phyloP scores from a whole-genome alignment of 2,329 filamentous ascomycete genomes.

The Davidsoniella neocaledoniae region DNA sequence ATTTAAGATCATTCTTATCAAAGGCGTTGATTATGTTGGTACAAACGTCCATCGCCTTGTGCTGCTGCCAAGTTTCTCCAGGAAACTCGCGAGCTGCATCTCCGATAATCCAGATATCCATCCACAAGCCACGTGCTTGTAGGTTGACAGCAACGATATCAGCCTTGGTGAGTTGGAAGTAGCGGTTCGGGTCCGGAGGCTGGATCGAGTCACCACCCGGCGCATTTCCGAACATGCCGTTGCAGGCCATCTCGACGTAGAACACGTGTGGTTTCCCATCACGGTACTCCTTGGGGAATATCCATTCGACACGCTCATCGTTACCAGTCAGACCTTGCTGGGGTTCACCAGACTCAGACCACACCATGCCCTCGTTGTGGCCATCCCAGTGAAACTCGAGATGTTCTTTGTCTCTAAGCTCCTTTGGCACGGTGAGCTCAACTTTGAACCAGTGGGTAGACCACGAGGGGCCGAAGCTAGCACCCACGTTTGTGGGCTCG shows the following conservation, averaged over 20 bases:
- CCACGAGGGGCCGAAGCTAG: slow-evolving; percentile 85
- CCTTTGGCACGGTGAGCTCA: slow-evolving; percentile 55
- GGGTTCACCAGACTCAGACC: slow-evolving; percentile 76
- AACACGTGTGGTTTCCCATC: slow-evolving; percentile 78
- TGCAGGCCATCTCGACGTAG: slow-evolving; percentile 97
- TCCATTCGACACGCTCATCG: slow-evolving; percentile 80
- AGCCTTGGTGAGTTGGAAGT: slow-evolving; percentile 59
- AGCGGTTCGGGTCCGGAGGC: slow-evolving; percentile 70
- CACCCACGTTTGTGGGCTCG: slow-evolving; percentile 54
- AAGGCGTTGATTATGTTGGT: slow-evolving; percentile 86
- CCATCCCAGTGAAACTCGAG: slow-evolving; percentile 97
- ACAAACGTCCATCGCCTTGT: slow-evolving; percentile 65
- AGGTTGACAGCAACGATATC: slow-evolving; percentile 82
- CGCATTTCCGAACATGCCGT: slow-evolving; percentile 94
- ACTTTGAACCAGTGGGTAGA: slow-evolving; percentile 96
- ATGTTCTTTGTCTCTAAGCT: slow-evolving; percentile 57
- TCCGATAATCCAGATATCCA: slow-evolving; percentile 91
- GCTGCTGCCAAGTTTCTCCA: slow-evolving; percentile 71
- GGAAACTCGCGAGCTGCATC: slow-evolving; percentile 90
- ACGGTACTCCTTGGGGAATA: slow-evolving; percentile 63
- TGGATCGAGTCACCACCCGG: slow-evolving; percentile 72
- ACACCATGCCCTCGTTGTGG: slow-evolving; percentile 86
- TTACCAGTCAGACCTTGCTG: slow-evolving; percentile 84
- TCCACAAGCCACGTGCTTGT: slow-evolving; percentile 63
- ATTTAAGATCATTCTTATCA: slow-evolving; percentile 61